Evolutionary conservation across 2,329 filamentous ascomycete species (phyloP), one percentile per base, ranked within the genome.

Genomic region (Clarireedia paspali): DNA sequence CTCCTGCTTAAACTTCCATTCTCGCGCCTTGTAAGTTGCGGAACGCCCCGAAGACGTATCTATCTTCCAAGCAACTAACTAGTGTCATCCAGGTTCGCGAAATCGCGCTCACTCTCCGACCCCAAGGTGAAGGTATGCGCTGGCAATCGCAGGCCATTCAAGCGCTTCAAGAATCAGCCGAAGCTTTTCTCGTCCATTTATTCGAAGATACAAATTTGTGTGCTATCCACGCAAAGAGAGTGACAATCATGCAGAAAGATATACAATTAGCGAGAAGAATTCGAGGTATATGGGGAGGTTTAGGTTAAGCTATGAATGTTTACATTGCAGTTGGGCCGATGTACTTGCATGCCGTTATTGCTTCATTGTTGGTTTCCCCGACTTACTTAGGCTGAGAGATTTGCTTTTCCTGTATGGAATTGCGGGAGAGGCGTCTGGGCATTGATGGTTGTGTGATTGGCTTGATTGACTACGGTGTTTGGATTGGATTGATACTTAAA

Each of bases 161-260:
- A 68, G 92, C 92, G 12, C 79, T 97, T 2, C 92, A 97, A 74
- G 92, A 97, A 77, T 90, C 92, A 14, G 84, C 91, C n/a, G 92
- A 97, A 75, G 92, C 92, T 5, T 97, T 95, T 73, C 80, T 97
- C 64, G 88, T 97, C 57, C 91, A 95, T 69, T 77, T 97, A n/a
- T 96, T 97, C 69, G 91, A 96, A 71, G 90, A 95, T 73, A 89
- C 89, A 62, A 96, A 97, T 75, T 81, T 97, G 44, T 96, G 92
- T 75, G 94, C 92, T 60, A 91, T 97, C 66, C 92, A 97, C 74
- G 94, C 92, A 60, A 96, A 96, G 77, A 81, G 92, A 70, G 91
- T 97, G 53, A 97, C 92, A 40, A 95, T 96, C 66, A 92, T 95
- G 89, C 91, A 94, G 73, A 96, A 96, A 75, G 94, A 97, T 73